Conservation (phyloP, 2,329 filamentous ascomycete species). For the Dactylellina parvicollis region DNA sequence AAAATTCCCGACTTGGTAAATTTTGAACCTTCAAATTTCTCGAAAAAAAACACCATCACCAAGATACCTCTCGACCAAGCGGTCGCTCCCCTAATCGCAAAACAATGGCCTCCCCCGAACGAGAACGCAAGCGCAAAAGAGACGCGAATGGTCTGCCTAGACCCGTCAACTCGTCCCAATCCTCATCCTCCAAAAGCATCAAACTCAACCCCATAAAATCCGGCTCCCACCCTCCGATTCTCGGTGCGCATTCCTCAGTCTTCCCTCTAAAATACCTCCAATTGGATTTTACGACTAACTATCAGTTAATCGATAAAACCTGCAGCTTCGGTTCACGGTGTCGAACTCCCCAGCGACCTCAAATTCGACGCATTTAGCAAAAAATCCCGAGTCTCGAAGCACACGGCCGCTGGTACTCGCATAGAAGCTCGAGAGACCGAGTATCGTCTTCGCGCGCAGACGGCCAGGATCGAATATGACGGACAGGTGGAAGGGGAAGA, state of each 20-base stretch:
- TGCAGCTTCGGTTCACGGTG: slow-evolving; percentile 41
- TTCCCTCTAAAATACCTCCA: neutral
- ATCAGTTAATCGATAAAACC: neutral
- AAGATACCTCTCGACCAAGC: neutral
- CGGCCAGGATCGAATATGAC: slow-evolving; percentile 61
- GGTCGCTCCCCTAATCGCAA: neutral
- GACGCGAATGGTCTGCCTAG: slow-evolving; percentile 39
- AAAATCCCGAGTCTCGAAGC: slow-evolving; percentile 13
- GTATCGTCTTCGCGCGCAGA: slow-evolving; percentile 64
- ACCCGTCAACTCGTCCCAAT: slow-evolving; percentile 13
- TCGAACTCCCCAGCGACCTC: slow-evolving; percentile 30
- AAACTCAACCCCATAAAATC: slow-evolving; percentile 19
- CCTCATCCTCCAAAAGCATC: slow-evolving; percentile 12
- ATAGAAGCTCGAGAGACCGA: slow-evolving; percentile 32
- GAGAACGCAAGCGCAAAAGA: slow-evolving; percentile 49
- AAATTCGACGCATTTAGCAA: slow-evolving; percentile 45
- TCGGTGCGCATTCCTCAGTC: slow-evolving; percentile 1
- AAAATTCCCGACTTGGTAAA: slow-evolving; percentile 3
- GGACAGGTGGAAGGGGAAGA: slow-evolving; percentile 62
- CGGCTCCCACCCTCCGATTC: slow-evolving; percentile 39
- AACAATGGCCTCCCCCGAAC: slow-evolving; percentile 42
- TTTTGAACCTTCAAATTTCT: slow-evolving; percentile 17
- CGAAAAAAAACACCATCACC: neutral
- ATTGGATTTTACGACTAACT: neutral
- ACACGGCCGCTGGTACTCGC: slow-evolving; percentile 12